These are phyloP conservation scores for Tagetes erecta DNA, from an alignment of 129 eudicot species.

Conservation along the genomic window DNA sequence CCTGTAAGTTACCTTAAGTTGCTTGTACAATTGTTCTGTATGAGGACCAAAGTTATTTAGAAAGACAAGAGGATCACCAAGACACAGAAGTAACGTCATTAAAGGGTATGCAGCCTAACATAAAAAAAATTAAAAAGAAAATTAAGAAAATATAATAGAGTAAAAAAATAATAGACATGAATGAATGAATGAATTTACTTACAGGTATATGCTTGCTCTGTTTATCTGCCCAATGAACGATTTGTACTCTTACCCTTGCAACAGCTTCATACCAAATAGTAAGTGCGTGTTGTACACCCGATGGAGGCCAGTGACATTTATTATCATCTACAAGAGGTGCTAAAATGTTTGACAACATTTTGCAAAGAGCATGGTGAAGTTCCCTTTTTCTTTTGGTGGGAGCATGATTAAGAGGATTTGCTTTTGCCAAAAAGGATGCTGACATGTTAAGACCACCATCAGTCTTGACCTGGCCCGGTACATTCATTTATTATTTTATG, in stretches of 20 bases:
- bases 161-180: conserved; percentile 1
- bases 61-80: conserved; percentile 81
- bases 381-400: conserved; percentile 87
- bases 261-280: conserved; percentile 89
- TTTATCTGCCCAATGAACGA: conserved; percentile 88
- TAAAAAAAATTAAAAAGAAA: not conserved
- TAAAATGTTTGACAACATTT: conserved; percentile 79
- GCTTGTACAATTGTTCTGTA: conserved; percentile 89
- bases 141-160: not conserved
- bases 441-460: conserved; percentile 88
- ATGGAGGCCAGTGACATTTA: conserved; percentile 90
- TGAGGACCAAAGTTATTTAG: conserved; percentile 71
- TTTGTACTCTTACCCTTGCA: conserved; percentile 76
- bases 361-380: conserved; percentile 92
- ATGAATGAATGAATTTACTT: conserved; percentile 30
- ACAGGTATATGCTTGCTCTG: conserved; percentile 94
- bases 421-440: conserved; percentile 91
- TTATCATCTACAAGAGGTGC: conserved; percentile 90
- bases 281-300: conserved; percentile 80
- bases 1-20: conserved; percentile 62
- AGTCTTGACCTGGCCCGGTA: conserved; percentile 63
- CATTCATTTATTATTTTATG: not conserved
- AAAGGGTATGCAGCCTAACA: conserved; percentile 84
- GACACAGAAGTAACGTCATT: conserved; percentile 90
- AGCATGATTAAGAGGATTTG: conserved; percentile 84